These are phyloP conservation scores for Lasiodiplodia hormozganensis DNA, from an alignment of 2,329 filamentous ascomycete genomes.

Conservation along the genomic window DNA sequence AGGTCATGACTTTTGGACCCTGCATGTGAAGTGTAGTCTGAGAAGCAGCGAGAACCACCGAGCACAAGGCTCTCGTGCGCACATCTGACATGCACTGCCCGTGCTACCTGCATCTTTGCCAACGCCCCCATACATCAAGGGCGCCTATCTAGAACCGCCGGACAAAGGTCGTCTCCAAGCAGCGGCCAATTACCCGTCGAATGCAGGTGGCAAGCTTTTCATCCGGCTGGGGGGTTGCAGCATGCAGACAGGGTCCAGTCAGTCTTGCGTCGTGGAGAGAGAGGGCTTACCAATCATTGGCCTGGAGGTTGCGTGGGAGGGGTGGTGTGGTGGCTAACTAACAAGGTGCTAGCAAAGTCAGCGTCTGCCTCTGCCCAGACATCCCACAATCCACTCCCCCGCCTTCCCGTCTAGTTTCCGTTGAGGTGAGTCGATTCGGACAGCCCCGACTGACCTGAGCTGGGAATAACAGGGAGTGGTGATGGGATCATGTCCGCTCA, in stretches of 20 bases:
- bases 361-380: background rate
- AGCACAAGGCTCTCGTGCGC: background rate
- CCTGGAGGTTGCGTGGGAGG: background rate
- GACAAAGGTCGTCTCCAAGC: background rate
- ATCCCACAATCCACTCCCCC: background rate
- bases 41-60: background rate
- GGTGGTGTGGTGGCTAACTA: slow-evolving; percentile 7
- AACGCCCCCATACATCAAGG: slow-evolving; percentile 2
- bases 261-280: background rate
- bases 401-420: background rate
- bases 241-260: background rate
- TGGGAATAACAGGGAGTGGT: slow-evolving; percentile 3
- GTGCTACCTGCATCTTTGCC: background rate
- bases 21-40: slow-evolving; percentile 13
- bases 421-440: slow-evolving; percentile 21
- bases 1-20: background rate
- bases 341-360: slow-evolving; percentile 14
- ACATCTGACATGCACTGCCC: background rate
- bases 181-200: slow-evolving; percentile 8
- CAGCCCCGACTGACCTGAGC: background rate
- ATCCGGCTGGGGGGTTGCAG: background rate
- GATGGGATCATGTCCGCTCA: slow-evolving; percentile 10
- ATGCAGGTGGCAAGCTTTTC: slow-evolving; percentile 2
- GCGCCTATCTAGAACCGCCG: background rate
- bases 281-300: slow-evolving; percentile 22